Evolutionary conservation across 805 yeast species (phyloP).

Genomic region (Wickerhamiella sergipiensis): DNA sequence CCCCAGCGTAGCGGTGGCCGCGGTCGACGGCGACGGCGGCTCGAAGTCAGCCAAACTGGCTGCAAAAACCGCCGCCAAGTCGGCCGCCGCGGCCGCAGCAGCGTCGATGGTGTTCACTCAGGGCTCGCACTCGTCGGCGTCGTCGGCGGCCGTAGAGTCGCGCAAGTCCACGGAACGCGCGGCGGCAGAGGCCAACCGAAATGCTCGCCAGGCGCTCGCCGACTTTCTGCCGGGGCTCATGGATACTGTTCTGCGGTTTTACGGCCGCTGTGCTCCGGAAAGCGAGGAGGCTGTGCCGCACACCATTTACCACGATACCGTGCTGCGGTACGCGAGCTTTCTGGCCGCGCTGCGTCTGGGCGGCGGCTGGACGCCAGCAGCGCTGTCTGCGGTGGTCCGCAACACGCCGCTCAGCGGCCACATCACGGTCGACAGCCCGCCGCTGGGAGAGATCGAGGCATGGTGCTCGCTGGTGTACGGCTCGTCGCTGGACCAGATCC

Average conservation of each 20-base stretch:
- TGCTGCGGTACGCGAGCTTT: slow-evolving; percentile 49
- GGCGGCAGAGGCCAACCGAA: not conserved
- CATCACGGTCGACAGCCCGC: slow-evolving; percentile 13
- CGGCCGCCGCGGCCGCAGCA: slow-evolving; percentile 1
- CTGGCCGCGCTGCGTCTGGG: slow-evolving; percentile 40
- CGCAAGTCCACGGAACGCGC: not conserved
- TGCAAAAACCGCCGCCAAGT: slow-evolving; percentile 1
- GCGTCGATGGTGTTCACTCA: not conserved
- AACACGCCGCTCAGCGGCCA: slow-evolving; percentile 22
- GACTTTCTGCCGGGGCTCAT: slow-evolving; percentile 18
- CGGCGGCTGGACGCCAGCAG: slow-evolving; percentile 32
- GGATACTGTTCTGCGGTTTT: slow-evolving; percentile 22
- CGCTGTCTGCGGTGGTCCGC: slow-evolving; percentile 34
- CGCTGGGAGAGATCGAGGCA: slow-evolving; percentile 33
- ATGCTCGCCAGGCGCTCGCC: slow-evolving; percentile 6
- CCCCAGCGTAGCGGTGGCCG: slow-evolving; percentile 20
- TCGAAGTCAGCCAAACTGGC: not conserved
- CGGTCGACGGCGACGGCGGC: slow-evolving; percentile 8
- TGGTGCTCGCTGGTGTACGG: slow-evolving; percentile 36
- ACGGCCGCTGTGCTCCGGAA: slow-evolving; percentile 5
- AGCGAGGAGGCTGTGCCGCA: slow-evolving; percentile 73
- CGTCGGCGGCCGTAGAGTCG: not conserved
- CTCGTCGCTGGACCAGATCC: slow-evolving; percentile 33
- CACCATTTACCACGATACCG: slow-evolving; percentile 57
- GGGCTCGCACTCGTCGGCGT: not conserved